Base-by-base conservation (phyloP, 257 asterid genomes). In the Solanum tarijense region DNA sequence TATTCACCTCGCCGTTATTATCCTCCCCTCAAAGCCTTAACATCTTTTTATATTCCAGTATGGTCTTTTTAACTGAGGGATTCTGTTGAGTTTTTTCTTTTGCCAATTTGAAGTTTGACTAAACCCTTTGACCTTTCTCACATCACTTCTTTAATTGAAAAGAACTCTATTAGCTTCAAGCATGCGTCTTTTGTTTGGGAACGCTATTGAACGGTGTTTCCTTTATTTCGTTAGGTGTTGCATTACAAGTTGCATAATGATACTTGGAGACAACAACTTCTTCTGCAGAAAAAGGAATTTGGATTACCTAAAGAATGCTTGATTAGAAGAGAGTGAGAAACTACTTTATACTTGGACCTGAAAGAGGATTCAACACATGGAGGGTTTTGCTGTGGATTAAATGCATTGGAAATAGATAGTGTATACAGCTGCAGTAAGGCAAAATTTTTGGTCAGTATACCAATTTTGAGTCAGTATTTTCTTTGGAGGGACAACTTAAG, bases 241-340 rank as follows among this genome's bases (percentile, higher is more conserved):
- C 99, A 96, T 90, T 97, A 92, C 93, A 96, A 96, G 94, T 85
- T 96, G 90, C 95, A 97, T 66, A 97, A 96, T 55, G 99, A 95
- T 25, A 96, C 95, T 58, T 97, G 99, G 99, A 92, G 99, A 88
- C 90, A 87, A 89, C 76, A 89, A 81, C 88, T 90, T 62, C 82
- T 83, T 58, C 86, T 55, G 83, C 83, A 18, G 41, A 86, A 84
- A 88, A 95, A 91, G 87, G 95, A 93, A 74, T 95, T 86, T 21
- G 98, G 99, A 76, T 88, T 96, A 84, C 98, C 99, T 4, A 58
- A 87, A 75, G 98, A 95, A 90, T 97, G 99, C 92, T 48, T 92
- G 89, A 76, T 86, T 79, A 78, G 78, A 89, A 84, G 90, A 84
- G 25, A 90, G 89, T 66, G 41, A 84, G 68, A 81, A 87, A 74